phyloP scores from a whole-genome alignment of 139 green algal genomes.

The Zygnema circumcarinatum region DNA sequence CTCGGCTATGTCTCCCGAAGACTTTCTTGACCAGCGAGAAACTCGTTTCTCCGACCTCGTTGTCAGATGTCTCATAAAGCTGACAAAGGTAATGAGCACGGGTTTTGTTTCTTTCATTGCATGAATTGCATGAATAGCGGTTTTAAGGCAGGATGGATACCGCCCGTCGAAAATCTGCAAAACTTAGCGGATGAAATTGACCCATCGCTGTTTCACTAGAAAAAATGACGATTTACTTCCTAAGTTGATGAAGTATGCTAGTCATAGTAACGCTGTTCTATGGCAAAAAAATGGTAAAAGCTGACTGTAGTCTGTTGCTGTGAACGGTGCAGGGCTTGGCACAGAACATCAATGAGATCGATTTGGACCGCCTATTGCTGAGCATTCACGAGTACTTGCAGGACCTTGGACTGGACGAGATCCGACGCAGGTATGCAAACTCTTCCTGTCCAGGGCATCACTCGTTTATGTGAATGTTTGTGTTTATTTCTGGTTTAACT shows the following conservation, averaged over 20 bases:
- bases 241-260: too few species aligned
- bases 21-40: background rate
- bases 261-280: too few species aligned
- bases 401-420: slow-evolving; percentile 85
- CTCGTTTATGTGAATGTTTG: slow-evolving; percentile 6
- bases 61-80: slow-evolving; percentile 93
- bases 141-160: too few species aligned
- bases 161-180: too few species aligned
- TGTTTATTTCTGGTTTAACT: background rate
- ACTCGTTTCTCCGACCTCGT: slow-evolving; percentile 75
- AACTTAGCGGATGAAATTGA: too few species aligned
- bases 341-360: slow-evolving; percentile 70
- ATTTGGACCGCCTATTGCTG: slow-evolving; percentile 80
- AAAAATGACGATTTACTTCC: too few species aligned
- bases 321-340: background rate
- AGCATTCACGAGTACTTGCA: slow-evolving; percentile 89
- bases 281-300: too few species aligned
- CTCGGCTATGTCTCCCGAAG: slow-evolving; percentile 6
- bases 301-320: too few species aligned
- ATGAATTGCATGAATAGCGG: background rate
- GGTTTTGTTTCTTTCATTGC: slow-evolving; percentile 20
- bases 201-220: too few species aligned
- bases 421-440: slow-evolving; percentile 66
- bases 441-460: background rate
- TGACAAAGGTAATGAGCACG: slow-evolving; percentile 40